Conservation (phyloP, 2,329 filamentous ascomycete species). For the Reticulascus tulasneorum region DNA sequence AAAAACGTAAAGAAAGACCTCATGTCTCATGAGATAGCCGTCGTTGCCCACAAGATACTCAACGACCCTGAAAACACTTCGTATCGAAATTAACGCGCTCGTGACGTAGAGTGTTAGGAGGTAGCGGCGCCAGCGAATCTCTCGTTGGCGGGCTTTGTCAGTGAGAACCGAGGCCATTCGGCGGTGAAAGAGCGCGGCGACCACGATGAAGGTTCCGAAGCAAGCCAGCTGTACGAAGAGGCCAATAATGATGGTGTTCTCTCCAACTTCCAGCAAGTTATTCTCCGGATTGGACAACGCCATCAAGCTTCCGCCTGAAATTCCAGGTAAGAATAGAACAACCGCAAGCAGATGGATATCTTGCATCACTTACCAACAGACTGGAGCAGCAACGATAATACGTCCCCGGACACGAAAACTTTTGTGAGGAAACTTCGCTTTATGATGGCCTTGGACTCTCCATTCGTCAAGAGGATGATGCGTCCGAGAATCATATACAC, state of each 20-base stretch:
- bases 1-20: slow-evolving; percentile 39
- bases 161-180: slow-evolving; percentile 18
- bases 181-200: slow-evolving; percentile 39
- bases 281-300: slow-evolving; percentile 1
- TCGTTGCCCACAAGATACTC: slow-evolving; percentile 41
- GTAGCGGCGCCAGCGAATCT: slow-evolving; percentile 23
- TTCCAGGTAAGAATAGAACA: neutral
- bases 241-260: slow-evolving; percentile 47
- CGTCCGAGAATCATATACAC: slow-evolving; percentile 46
- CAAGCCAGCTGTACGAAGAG: slow-evolving; percentile 50
- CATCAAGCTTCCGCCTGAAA: slow-evolving; percentile 11
- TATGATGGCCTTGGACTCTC: slow-evolving; percentile 36
- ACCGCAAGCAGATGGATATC: neutral
- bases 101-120: slow-evolving; percentile 26
- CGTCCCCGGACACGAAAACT: slow-evolving; percentile 46
- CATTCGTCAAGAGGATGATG: slow-evolving; percentile 33
- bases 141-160: slow-evolving; percentile 4
- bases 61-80: slow-evolving; percentile 41
- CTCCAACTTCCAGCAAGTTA: slow-evolving; percentile 24
- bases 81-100: slow-evolving; percentile 36
- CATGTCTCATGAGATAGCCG: slow-evolving; percentile 36
- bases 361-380: slow-evolving; percentile 16
- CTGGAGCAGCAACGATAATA: slow-evolving; percentile 38
- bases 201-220: slow-evolving; percentile 48
- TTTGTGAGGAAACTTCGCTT: slow-evolving; percentile 41